These are phyloP conservation scores for Fomitopsis pulvina DNA, from an alignment of 768 basidiomycete species.

Conservation along the genomic window DNA sequence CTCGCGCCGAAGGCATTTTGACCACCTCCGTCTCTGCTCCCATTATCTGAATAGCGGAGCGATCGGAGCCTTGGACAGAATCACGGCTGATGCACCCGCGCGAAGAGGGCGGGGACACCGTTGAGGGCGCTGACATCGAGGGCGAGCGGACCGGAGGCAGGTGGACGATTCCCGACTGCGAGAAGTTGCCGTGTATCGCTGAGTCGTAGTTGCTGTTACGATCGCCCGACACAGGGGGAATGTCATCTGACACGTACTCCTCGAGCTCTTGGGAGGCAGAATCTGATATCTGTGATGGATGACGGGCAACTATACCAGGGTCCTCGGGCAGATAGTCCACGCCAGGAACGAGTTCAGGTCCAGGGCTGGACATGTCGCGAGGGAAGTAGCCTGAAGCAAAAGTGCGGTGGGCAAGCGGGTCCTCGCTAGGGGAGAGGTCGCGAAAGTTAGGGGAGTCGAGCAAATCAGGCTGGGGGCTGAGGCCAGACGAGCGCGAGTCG, in stretches of 20 bases:
- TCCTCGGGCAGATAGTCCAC: slow-evolving; percentile 1
- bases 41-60: not conserved
- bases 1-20: slow-evolving; percentile 3
- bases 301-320: slow-evolving; percentile 12
- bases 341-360: not conserved
- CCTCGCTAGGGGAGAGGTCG: slow-evolving; percentile 13
- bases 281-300: slow-evolving; percentile 16
- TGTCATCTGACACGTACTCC: slow-evolving; percentile 3
- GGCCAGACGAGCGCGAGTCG: not conserved
- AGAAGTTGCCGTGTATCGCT: slow-evolving; percentile 12
- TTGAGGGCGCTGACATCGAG: slow-evolving; percentile 4
- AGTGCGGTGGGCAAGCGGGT: slow-evolving; percentile 13
- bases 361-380: not conserved
- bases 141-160: slow-evolving; percentile 17
- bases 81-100: slow-evolving; percentile 7
- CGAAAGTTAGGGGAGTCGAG: slow-evolving; percentile 14
- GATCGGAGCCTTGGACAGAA: not conserved
- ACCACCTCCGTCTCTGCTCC: slow-evolving; percentile 5
- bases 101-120: slow-evolving; percentile 5
- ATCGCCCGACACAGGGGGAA: slow-evolving; percentile 1
- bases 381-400: slow-evolving; percentile 7
- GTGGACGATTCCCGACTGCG: slow-evolving; percentile 23
- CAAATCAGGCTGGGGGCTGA: not conserved
- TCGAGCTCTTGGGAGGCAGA: slow-evolving; percentile 16
- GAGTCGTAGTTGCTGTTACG: not conserved